These are phyloP conservation scores for Penicillium sp. DNA, from an alignment of 2,329 filamentous ascomycete genomes.

Conservation along the genomic window DNA sequence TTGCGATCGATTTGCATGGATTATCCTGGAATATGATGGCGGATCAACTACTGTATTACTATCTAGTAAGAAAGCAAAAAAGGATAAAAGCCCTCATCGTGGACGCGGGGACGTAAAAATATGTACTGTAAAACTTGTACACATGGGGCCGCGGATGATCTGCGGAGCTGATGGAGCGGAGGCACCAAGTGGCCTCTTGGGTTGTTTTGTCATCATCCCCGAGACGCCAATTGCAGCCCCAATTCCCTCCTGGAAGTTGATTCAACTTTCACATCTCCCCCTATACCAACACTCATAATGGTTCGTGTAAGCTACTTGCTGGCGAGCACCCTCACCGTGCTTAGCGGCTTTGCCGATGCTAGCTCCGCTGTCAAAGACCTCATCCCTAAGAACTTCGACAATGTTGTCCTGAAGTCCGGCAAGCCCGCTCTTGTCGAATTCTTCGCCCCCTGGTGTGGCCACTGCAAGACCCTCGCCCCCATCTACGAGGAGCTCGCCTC, in stretches of 20 bases:
- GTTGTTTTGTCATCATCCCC: slow-evolving; percentile 25
- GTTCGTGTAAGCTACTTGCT: slow-evolving; percentile 47
- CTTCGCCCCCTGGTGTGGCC: slow-evolving; percentile 97
- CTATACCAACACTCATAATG: slow-evolving; percentile 34
- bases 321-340: slow-evolving; percentile 46
- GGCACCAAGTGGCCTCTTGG: slow-evolving; percentile 38
- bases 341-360: slow-evolving; percentile 58
- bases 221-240: background rate
- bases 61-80: slow-evolving; percentile 20
- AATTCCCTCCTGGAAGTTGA: background rate
- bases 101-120: background rate
- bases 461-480: slow-evolving; percentile 97
- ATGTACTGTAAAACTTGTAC: background rate
- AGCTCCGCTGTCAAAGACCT: slow-evolving; percentile 87
- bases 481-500: slow-evolving; percentile 87
- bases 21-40: slow-evolving; percentile 7
- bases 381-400: slow-evolving; percentile 86
- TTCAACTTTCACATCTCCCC: background rate
- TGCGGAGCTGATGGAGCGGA: slow-evolving; percentile 16
- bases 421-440: slow-evolving; percentile 97
- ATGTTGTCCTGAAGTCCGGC: slow-evolving; percentile 81
- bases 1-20: slow-evolving; percentile 5
- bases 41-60: slow-evolving; percentile 26
- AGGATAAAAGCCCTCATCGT: slow-evolving; percentile 3
- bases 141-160: slow-evolving; percentile 8